A percentile compares a stretch with the other conserved stretches of the same genome.
Evolutionary conservation across 176 grass and related monocot genomes (phyloP).

Genomic region (Carex littledalei): DNA sequence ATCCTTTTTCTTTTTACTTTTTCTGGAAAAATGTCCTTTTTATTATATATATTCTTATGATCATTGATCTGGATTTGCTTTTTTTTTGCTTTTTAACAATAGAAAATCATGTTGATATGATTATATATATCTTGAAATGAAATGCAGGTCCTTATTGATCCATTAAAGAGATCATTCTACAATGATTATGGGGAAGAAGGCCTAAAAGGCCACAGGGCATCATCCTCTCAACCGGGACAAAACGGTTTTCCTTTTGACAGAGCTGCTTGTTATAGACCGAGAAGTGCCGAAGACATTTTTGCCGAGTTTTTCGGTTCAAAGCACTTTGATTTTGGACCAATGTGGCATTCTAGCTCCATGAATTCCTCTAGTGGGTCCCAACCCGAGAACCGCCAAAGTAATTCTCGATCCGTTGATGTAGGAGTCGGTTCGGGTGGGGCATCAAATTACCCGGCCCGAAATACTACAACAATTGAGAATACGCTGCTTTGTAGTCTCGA

Average conservation of each 20-base stretch:
- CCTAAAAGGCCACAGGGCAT: conserved; percentile 27
- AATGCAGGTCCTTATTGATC: conserved; percentile 60
- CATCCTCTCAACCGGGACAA: neutral
- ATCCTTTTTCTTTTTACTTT: neutral
- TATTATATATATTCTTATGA: neutral
- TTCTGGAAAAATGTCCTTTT: neutral
- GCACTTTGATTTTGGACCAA: conserved; percentile 47
- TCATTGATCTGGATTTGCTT: neutral
- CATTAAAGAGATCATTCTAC: conserved; percentile 53
- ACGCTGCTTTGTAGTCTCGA: conserved; percentile 78
- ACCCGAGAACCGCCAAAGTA: neutral
- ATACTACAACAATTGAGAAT: conserved; percentile 40
- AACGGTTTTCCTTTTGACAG: neutral
- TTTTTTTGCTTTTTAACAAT: neutral
- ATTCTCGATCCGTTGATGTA: conserved; percentile 14
- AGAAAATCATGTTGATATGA: neutral
- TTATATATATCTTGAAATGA: neutral
- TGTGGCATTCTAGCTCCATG: conserved; percentile 21
- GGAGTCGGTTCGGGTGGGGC: neutral
- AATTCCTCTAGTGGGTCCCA: conserved; percentile 21
- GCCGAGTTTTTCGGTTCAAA: conserved; percentile 72
- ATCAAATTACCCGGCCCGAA: neutral
- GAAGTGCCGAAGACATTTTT: conserved; percentile 58
- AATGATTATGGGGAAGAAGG: conserved; percentile 70
- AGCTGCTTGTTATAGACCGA: neutral